Evolutionary conservation across 1,284 basidiomycete species (phyloP), one percentile per base, ranked within the genome.

Genomic region (Puccinia hordei): DNA sequence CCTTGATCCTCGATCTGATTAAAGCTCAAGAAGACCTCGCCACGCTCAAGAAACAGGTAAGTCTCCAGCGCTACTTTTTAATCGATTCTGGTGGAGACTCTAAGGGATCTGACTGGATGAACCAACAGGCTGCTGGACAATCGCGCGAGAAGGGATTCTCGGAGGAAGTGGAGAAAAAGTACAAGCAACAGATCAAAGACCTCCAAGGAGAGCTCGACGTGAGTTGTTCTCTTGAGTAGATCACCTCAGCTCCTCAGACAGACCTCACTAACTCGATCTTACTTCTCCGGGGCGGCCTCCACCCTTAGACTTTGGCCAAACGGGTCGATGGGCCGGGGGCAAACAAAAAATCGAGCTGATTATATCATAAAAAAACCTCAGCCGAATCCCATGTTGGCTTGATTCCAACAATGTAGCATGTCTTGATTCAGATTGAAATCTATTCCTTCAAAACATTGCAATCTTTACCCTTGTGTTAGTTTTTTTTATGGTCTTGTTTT

Each of bases 1-100:
- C 92, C 87, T 93, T 98, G 85, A 90, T 93, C 79, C 90, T 95
- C 83, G 93, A 97, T 85, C 91, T 97, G 82, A 92, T 97, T 83
- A 90, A 93, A 83, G 90, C 91, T 1, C 93, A 96, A 86, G 94
- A 95, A 84, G 90, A 93, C 84, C 93, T 93, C 84, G 90, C 90
- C 41, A 90, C 92, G 83, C 87, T 96, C 81, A 93, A 95, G 88
- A 89, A 90, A 83, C 88, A 89, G 83, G 90, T 89, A 83, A 82
- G 88, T 87, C 24, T 35, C 49, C 44, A 12, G 53, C 27, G 4
- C 19, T 12, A n/a, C 73, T 41, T 74, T 12, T 13, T 38, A 17
- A 24, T 41, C 38, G 19, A 17, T 35, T 27, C 6, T 1, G 22
- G 13, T 44, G 35, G n/a, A n/a, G n/a, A n/a, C n/a, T 10, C 22